Evolutionary conservation across 2,329 filamentous ascomycete genomes (phyloP), one percentile per base, ranked within the genome.

Genomic region (Colletotrichum lupini): DNA sequence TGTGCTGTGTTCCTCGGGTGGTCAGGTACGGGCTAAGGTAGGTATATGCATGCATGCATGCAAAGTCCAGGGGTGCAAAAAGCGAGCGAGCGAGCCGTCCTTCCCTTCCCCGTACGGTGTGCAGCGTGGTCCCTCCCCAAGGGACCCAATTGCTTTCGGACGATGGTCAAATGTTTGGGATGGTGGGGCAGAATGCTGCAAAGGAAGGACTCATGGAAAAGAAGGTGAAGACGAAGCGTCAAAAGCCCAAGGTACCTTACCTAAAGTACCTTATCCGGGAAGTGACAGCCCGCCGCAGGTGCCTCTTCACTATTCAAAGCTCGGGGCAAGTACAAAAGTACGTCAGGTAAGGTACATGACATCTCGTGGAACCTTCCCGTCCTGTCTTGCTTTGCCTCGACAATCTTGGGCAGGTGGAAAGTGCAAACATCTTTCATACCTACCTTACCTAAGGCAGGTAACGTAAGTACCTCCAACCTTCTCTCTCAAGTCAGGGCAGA

Each of bases 21-120:
- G 32, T 24, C 6, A 16, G 35, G 14, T 14, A 14, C 32, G 12
- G 3, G 28, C 6, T 32, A 24, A 22, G 59, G 57, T 67, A 72
- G 59, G 57, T 67, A 72, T 52, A 58, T 68, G 69, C 52, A 58
- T 68, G 69, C 65, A 69, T 55, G 53, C 66, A 42, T 49, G 53
- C 66, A 42, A 22, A 62, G 22, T 56, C 53, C 53, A 56, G 22
- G 22, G 22, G 53, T 28, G 12, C 24, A 56, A 56, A 35, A 19
- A 56, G 53, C 42, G 42, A 49, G 42, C 42, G 7, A 49, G 42
- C 42, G 19, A 49, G 42, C 42, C 42, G 42, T 49, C 42, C 42
- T 49, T 11, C 19, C 42, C 19, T 12, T n/a, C 22, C 26, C 35
- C 32, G 32, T 35, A 11, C 32, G 32, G 32, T 35, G 32, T 35